Base-by-base conservation (phyloP, 768 basidiomycete genomes). In the Leccinum truebloodii region DNA sequence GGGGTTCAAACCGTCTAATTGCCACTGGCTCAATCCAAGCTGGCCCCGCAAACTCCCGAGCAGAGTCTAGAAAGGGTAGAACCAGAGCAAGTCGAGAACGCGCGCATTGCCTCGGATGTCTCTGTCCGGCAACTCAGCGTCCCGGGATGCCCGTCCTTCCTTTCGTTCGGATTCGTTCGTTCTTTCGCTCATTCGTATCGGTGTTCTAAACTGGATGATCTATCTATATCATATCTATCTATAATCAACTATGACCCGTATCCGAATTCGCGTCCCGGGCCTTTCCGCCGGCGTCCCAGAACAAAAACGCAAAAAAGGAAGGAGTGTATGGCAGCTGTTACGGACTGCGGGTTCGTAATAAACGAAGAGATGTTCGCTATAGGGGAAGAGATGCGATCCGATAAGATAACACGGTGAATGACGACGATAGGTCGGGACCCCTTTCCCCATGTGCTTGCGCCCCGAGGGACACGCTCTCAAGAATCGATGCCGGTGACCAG, bases 351-450 rank as follows among this genome's bases (percentile, higher is more conserved):
- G 34, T 35, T 35, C 34, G 34, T 35, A 35, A 44, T 44, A n/a
- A 44, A 20, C 41, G 41, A 44, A 44, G 18, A 44, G 39, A 44
- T 44, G 16, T 41, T 41, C 18, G 18, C 39, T 8, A n/a, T 41
- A 41, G 41, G 41, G 41, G 41, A 44, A 54, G 50, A 44, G 51
- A 24, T 39, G 34, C 8, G 41, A 51, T 7, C 46, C 53, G 66
- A 71, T 69, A 69, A 69, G 65, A 70, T 69, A 51, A 61, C 55
- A 41, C 41, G 9, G 9, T 44, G 41, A n/a, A 44, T 44, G 41
- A 16, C 9, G 39, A 44, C 3, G n/a, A 44, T 20, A 12, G 10
- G 41, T 50, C 44, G 59, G 22, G 41, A 44, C 41, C 41, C 41
- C 9, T 14, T 39, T 44, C 32, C 37, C 18, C 57, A 56, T 55